Conservation (phyloP, 768 basidiomycete genomes). For the Goffeauzyma gilvescens region DNA sequence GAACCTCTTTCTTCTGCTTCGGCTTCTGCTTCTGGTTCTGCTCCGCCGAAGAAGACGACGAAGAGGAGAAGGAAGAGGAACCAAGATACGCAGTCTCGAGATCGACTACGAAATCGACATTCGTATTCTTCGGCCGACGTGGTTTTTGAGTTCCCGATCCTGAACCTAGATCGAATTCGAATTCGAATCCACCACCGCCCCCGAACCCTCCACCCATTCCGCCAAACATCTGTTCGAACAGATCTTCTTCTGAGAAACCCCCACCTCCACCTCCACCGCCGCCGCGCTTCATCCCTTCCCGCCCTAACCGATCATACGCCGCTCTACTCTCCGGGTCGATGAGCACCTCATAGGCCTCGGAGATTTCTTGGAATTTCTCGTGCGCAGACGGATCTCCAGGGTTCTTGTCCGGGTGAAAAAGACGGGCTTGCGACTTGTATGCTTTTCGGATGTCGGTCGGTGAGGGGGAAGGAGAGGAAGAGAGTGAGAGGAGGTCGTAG, state of each 20-base stretch:
- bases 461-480: too few relatives aligned
- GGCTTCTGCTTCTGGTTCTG: too few relatives aligned
- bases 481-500: too few relatives aligned
- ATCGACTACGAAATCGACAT: conserved; percentile 51
- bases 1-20: too few relatives aligned
- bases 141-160: conserved; percentile 35
- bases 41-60: too few relatives aligned
- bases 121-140: conserved; percentile 80
- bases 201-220: conserved; percentile 32
- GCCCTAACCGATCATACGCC: too few relatives aligned
- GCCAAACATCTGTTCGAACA: conserved; percentile 31
- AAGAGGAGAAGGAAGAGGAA: background rate
- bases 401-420: too few relatives aligned
- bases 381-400: conserved; percentile 64
- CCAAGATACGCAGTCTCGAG: conserved; percentile 50
- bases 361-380: conserved; percentile 2
- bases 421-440: too few relatives aligned
- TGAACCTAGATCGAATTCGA: conserved; percentile 28
- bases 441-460: background rate
- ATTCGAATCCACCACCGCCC: conserved; percentile 42
- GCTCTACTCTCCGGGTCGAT: too few relatives aligned
- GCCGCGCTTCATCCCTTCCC: too few relatives aligned
- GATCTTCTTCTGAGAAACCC: too few relatives aligned
- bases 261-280: conserved; percentile 37
- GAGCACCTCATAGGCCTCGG: conserved; percentile 4